A percentile compares a stretch with the other conserved stretches of the same genome.
These are phyloP conservation scores for Microdochium nivale DNA, from an alignment of 2,329 filamentous ascomycete genomes.

Conservation along the genomic window DNA sequence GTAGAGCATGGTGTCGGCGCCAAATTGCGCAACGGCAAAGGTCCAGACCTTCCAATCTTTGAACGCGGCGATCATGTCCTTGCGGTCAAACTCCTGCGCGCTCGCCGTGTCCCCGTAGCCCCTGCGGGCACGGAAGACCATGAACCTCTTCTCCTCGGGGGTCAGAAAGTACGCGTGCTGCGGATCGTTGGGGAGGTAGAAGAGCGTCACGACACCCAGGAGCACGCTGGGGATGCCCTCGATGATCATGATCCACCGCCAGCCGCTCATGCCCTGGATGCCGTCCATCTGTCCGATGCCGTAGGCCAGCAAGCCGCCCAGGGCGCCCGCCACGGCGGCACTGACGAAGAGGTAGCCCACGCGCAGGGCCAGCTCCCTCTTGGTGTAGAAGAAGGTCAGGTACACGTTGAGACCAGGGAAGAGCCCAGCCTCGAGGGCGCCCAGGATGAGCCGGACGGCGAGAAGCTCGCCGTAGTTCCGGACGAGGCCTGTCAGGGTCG, in stretches of 20 bases:
- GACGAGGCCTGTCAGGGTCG: constrained; percentile 61
- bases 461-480: constrained; percentile 57
- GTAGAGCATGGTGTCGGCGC: constrained; percentile 69
- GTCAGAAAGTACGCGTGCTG: constrained; percentile 53
- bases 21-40: constrained; percentile 64
- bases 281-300: constrained; percentile 68
- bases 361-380: constrained; percentile 61
- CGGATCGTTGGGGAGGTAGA: constrained; percentile 50
- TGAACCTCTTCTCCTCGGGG: constrained; percentile 46
- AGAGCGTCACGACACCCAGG: constrained; percentile 46
- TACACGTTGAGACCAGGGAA: constrained; percentile 64
- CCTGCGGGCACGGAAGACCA: constrained; percentile 23
- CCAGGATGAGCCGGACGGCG: constrained; percentile 61
- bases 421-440: constrained; percentile 59
- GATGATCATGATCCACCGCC: constrained; percentile 65
- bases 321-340: constrained; percentile 62
- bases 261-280: constrained; percentile 52
- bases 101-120: constrained; percentile 40
- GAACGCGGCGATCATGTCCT: constrained; percentile 58
- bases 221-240: constrained; percentile 38
- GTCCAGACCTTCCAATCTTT: constrained; percentile 69
- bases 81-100: constrained; percentile 38
- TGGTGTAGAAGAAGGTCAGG: constrained; percentile 69
- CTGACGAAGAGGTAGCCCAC: constrained; percentile 67
- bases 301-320: constrained; percentile 65